phyloP scores from a whole-genome alignment of 352 stramenopile species.

The Pythium coloratum region DNA sequence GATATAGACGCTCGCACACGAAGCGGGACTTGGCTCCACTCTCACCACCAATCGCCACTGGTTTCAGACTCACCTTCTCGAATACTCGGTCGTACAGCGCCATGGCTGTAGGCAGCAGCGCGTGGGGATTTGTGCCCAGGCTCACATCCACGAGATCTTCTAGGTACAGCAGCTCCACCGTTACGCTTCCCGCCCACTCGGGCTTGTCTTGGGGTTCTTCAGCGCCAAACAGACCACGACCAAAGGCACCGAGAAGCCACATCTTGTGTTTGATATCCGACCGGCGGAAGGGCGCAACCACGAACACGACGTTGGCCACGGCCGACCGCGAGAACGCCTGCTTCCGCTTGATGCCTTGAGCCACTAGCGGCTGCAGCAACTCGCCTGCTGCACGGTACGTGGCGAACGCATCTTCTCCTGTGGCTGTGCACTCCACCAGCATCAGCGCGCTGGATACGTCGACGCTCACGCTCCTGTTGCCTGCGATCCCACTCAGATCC shows the following conservation, averaged over 20 bases:
- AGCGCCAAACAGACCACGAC: constrained; percentile 52
- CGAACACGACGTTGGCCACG: constrained; percentile 65
- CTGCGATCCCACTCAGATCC: constrained; percentile 38
- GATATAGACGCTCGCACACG: constrained; percentile 65
- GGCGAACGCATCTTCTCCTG: constrained; percentile 54
- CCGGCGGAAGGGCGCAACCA: constrained; percentile 66
- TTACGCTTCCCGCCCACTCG: constrained; percentile 57
- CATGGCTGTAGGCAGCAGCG: constrained; percentile 58
- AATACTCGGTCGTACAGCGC: constrained; percentile 69
- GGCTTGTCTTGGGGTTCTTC: constrained; percentile 2
- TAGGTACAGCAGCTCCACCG: constrained; percentile 67
- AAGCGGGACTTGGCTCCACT: constrained; percentile 32
- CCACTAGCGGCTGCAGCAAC: constrained; percentile 52
- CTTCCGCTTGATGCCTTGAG: constrained; percentile 49
- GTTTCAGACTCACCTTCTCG: constrained; percentile 57
- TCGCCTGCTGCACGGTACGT: constrained; percentile 63
- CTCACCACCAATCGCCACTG: constrained; percentile 5
- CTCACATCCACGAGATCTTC: constrained; percentile 71
- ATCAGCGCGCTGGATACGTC: constrained; percentile 54
- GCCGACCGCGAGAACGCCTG: constrained; percentile 65
- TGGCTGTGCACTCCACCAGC: constrained; percentile 56
- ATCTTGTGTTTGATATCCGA: constrained; percentile 72
- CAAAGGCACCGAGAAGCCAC: constrained; percentile 68
- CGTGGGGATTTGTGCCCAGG: constrained; percentile 59
- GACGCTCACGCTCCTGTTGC: constrained; percentile 40